These are phyloP conservation scores for Talaromyces verruculosus DNA, from an alignment of 2,329 filamentous ascomycete genomes.

Conservation along the genomic window DNA sequence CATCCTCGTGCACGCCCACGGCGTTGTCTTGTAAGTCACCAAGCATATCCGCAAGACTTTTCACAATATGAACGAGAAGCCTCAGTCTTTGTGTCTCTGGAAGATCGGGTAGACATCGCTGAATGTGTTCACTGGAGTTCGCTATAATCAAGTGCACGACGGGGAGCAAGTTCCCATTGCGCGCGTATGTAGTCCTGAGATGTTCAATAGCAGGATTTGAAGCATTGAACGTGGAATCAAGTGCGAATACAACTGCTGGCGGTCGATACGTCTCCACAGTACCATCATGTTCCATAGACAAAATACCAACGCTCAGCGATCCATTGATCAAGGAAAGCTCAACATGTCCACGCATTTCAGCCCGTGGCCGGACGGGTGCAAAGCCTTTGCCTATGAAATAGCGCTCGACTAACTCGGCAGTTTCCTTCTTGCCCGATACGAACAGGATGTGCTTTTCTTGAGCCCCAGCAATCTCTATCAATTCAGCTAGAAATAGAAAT, in stretches of 20 bases:
- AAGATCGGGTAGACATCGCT: slow-evolving; percentile 43
- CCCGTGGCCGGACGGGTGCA: slow-evolving; percentile 30
- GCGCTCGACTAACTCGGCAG: slow-evolving; percentile 42
- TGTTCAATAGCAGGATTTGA: slow-evolving; percentile 42
- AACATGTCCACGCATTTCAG: slow-evolving; percentile 35
- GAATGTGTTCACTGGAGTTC: slow-evolving; percentile 50
- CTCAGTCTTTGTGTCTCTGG: slow-evolving; percentile 35
- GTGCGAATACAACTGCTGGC: slow-evolving; percentile 44
- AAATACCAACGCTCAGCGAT: slow-evolving; percentile 39
- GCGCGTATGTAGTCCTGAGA: slow-evolving; percentile 40
- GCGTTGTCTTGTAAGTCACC: slow-evolving; percentile 46
- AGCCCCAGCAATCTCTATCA: slow-evolving; percentile 38
- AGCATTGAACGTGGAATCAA: slow-evolving; percentile 45
- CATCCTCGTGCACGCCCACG: slow-evolving; percentile 42
- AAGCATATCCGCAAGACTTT: slow-evolving; percentile 35
- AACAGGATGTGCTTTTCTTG: slow-evolving; percentile 44
- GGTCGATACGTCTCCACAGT: slow-evolving; percentile 35
- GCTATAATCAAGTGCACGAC: slow-evolving; percentile 47
- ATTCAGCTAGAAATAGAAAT: slow-evolving; percentile 46
- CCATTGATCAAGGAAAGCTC: slow-evolving; percentile 40
- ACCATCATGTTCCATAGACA: slow-evolving; percentile 32
- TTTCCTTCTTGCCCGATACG: slow-evolving; percentile 37
- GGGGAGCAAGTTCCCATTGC: slow-evolving; percentile 39
- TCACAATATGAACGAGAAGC: slow-evolving; percentile 37
- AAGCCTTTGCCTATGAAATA: slow-evolving; percentile 46